These are phyloP conservation scores for Prunus mume DNA, from an alignment of 306 rosid genomes.

Conservation along the genomic window DNA sequence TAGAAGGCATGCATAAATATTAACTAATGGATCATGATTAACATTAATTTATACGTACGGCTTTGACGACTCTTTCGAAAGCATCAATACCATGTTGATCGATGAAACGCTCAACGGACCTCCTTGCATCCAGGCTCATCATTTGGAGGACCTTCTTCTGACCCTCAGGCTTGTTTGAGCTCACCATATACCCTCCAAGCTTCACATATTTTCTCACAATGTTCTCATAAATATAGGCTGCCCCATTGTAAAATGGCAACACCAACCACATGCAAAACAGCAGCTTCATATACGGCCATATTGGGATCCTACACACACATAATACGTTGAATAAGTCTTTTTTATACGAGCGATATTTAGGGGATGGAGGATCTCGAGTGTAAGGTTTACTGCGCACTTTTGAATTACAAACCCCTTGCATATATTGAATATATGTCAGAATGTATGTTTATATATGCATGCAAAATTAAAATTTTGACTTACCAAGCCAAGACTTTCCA, in stretches of 20 bases:
- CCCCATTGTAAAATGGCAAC: constrained; percentile 85
- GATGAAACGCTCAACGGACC: constrained; percentile 67
- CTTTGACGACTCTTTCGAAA: constrained; percentile 70
- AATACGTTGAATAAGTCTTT: too few species aligned
- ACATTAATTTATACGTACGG: constrained; percentile 31
- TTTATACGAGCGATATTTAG: too few species aligned
- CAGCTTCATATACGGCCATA: constrained; percentile 81
- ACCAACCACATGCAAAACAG: constrained; percentile 81
- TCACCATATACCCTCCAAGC: constrained; percentile 32
- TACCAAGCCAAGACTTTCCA: constrained; percentile 72
- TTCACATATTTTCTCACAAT: constrained; percentile 66
- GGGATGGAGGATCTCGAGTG: too few species aligned
- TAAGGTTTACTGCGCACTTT: too few species aligned
- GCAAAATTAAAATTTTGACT: neutral
- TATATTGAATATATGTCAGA: too few species aligned
- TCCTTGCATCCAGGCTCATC: constrained; percentile 83
- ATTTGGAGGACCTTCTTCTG: constrained; percentile 70
- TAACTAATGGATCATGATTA: neutral
- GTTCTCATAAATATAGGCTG: constrained; percentile 77
- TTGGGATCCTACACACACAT: constrained; percentile 52
- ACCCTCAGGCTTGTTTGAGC: constrained; percentile 42
- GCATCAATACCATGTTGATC: constrained; percentile 64
- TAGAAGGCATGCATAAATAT: neutral
- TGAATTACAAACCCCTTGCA: too few species aligned
- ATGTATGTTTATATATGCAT: neutral